phyloP scores from a whole-genome alignment of 768 basidiomycete species.

The Lentinula boryana region DNA sequence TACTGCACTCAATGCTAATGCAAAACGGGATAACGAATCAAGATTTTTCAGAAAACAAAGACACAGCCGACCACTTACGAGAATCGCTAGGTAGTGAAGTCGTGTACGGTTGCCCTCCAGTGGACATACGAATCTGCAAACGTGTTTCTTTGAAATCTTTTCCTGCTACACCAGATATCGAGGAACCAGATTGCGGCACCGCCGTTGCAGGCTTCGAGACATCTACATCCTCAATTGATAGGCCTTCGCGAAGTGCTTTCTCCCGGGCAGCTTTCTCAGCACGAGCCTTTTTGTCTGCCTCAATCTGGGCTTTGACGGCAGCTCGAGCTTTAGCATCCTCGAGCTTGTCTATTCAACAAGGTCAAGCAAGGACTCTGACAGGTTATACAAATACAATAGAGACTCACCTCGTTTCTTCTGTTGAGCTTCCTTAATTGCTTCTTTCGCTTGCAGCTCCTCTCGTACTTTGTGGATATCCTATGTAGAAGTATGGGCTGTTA shows the following conservation, averaged over 20 bases:
- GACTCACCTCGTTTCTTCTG: slow-evolving; percentile 68
- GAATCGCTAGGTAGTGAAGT: slow-evolving; percentile 77
- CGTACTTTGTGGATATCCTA: slow-evolving; percentile 69
- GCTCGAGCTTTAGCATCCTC: slow-evolving; percentile 84
- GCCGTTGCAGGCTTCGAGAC: slow-evolving; percentile 25
- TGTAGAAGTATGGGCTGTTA: neutral
- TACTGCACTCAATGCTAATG: slow-evolving; percentile 71
- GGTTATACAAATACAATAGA: neutral
- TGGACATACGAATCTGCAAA: slow-evolving; percentile 82
- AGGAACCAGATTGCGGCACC: slow-evolving; percentile 26
- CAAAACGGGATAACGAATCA: neutral
- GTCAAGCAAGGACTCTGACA: neutral
- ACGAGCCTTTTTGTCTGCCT: slow-evolving; percentile 85
- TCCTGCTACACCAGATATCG: slow-evolving; percentile 42
- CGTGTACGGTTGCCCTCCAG: slow-evolving; percentile 75
- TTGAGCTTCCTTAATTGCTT: slow-evolving; percentile 79
- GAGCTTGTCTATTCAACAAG: slow-evolving; percentile 62
- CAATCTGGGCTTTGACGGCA: slow-evolving; percentile 89
- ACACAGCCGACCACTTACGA: slow-evolving; percentile 38
- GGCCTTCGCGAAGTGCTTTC: slow-evolving; percentile 86
- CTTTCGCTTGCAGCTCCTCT: slow-evolving; percentile 74
- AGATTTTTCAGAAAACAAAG: neutral
- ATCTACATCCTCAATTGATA: slow-evolving; percentile 29
- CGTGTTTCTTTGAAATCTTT: slow-evolving; percentile 85
- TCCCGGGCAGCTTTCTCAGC: slow-evolving; percentile 86